Conservation (phyloP, 495 filamentous ascomycete species). For the Tricharina praecox region DNA sequence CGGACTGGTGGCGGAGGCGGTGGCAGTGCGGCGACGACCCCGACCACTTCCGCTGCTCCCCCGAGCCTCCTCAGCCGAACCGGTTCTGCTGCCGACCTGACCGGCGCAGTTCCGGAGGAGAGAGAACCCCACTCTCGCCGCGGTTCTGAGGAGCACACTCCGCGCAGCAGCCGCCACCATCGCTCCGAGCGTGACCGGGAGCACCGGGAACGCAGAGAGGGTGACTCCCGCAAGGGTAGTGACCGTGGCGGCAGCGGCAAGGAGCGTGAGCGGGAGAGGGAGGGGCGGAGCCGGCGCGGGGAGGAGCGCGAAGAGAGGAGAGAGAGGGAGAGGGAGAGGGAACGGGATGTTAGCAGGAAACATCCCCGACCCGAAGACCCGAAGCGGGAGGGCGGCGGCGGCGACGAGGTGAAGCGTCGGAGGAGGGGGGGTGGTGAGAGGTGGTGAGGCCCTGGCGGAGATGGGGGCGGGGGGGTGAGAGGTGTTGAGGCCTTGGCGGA, state of each 20-base stretch:
- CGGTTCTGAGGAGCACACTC: no score
- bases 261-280: conserved; percentile 15
- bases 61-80: not conserved
- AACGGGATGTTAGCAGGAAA: not conserved
- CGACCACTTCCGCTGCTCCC: not conserved
- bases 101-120: conserved; percentile 10
- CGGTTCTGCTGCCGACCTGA: conserved; percentile 18
- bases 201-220: not conserved
- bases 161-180: no score
- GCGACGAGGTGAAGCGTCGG: conserved; percentile 2
- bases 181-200: conserved; percentile 8
- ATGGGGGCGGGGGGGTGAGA: not conserved
- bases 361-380: not conserved
- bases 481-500: no score
- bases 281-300: conserved; percentile 7
- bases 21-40: conserved; percentile 10
- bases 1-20: conserved; percentile 15
- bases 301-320: conserved; percentile 13
- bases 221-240: not conserved
- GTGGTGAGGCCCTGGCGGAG: no score
- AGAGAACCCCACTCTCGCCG: no score
- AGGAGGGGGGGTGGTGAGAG: not conserved
- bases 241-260: conserved; percentile 7
- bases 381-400: not conserved
- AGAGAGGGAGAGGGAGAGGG: conserved; percentile 15